Base-by-base conservation (phyloP, 208 protist genomes). In the Acanthamoeba royreba region DNA sequence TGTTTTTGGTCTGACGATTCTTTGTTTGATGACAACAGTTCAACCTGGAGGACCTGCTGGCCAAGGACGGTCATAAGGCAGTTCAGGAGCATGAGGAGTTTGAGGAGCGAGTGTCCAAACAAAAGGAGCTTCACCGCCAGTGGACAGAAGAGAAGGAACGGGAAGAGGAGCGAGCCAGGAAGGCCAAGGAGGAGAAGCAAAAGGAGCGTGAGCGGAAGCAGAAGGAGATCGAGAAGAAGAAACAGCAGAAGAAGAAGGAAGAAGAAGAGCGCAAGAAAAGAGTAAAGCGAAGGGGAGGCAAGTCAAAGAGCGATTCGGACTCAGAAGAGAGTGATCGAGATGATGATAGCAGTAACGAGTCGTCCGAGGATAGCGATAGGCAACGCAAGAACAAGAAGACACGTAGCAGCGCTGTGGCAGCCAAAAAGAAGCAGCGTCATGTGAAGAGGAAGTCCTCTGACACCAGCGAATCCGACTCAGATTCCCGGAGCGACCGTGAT, bases 1-100 rank as follows among this genome's bases (percentile, higher is more conserved):
- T n/a, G n/a, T n/a, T 58, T 58, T 58, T 22, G 49, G 49, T 58
- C 22, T n/a, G n/a, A n/a, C n/a, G n/a, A n/a, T n/a, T n/a, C n/a
- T 58, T 58, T 22, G 15, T 58, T 58, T 58, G 49, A 58, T 58
- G 49, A 58, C 49, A n/a, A n/a, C 72, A 83, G 72, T 83, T 83
- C 43, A 83, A 83, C 42, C 43, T 83, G 72, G 72, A 83, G 42
- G 72, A 83, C 43, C 38, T 83, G 72, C 43, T 83, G 72, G 72
- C 40, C 8, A 46, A 19, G 38, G 72, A 83, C 43, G 72, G 43
- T 11, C 33, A 13, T 35, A 43, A 69, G 58, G 7, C 9, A 38
- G 35, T 77, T 1, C 40, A 5, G 31, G n/a, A 83, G 5, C 15
- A 58, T n/a, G 72, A 46, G 17, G 72, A 47, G 72, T 38, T 83